Evolutionary conservation across 176 grass and related monocot genomes (phyloP).

Genomic region (Eragrostis nindensis): DNA sequence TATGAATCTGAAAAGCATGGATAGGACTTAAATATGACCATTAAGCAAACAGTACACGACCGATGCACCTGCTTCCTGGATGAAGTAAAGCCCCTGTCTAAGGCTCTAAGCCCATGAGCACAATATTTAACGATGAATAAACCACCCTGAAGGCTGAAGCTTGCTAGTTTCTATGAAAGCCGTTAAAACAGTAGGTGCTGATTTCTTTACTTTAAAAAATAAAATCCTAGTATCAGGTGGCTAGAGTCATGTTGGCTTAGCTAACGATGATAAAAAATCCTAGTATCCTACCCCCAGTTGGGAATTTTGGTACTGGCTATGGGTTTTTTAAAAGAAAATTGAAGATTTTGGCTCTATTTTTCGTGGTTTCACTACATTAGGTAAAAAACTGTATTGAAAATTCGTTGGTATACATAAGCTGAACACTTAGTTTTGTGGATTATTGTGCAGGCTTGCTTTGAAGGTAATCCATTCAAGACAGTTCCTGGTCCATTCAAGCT

Average conservation of each 20-base stretch:
- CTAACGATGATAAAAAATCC: neutral
- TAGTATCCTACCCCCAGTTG: too few species aligned
- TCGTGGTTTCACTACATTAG: neutral
- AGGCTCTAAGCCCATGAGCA: neutral
- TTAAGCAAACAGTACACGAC: neutral
- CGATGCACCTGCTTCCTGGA: neutral
- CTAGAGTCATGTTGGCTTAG: neutral
- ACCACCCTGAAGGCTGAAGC: neutral
- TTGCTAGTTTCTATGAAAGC: neutral
- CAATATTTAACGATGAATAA: neutral
- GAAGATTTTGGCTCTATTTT: neutral
- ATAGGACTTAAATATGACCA: neutral
- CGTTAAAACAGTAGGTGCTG: neutral
- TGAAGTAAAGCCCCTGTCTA: slow-evolving; percentile 4
- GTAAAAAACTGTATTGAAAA: neutral
- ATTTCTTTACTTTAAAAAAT: neutral
- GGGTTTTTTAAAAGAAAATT: neutral
- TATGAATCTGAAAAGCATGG: neutral
- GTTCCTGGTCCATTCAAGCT: slow-evolving; percentile 91
- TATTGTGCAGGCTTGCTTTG: slow-evolving; percentile 78
- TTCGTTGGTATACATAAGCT: neutral
- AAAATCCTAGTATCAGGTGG: neutral
- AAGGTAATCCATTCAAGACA: slow-evolving; percentile 96
- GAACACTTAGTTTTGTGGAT: neutral
- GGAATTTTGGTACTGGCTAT: neutral